phyloP scores from a whole-genome alignment of 768 basidiomycete genomes.

The Boletus speciosus region DNA sequence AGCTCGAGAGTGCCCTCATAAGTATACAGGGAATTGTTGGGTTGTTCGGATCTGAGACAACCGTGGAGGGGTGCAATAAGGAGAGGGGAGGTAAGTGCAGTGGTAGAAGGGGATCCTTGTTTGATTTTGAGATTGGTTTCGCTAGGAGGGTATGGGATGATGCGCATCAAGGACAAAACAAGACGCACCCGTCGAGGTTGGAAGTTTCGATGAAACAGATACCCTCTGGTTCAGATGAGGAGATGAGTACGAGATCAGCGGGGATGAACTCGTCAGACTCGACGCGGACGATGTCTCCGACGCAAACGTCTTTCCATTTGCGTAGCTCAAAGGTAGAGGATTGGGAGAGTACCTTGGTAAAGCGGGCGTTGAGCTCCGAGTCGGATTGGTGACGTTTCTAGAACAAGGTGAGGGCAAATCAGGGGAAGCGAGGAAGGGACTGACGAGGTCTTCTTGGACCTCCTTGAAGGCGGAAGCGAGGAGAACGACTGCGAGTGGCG shows the following conservation, averaged over 20 bases:
- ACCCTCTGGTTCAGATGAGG: conserved; percentile 94
- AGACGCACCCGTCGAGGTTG: conserved; percentile 87
- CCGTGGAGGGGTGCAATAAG: conserved; percentile 74
- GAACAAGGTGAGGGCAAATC: conserved; percentile 9
- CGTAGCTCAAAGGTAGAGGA: conserved; percentile 63
- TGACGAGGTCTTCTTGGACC: conserved; percentile 82
- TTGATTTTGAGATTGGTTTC: conserved; percentile 99
- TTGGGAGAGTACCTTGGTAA: conserved; percentile 67
- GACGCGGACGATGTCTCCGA: conserved; percentile 90
- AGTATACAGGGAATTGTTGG: conserved; percentile 96
- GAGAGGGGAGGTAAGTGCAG: conserved; percentile 71
- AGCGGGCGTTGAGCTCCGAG: conserved; percentile 81
- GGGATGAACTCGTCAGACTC: conserved; percentile 94
- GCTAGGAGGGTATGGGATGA: conserved; percentile 35
- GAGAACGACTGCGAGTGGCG: conserved; percentile 81
- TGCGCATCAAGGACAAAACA: background rate
- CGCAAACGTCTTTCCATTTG: conserved; percentile 86
- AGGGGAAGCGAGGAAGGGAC: background rate
- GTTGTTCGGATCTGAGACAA: conserved; percentile 89
- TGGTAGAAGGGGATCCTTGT: conserved; percentile 83
- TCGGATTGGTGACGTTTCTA: conserved; percentile 98
- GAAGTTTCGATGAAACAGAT: conserved; percentile 97
- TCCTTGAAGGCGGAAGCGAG: conserved; percentile 96
- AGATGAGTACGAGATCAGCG: conserved; percentile 85
- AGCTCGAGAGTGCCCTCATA: conserved; percentile 83